These are phyloP conservation scores for Gynostemma pentaphyllum DNA, from an alignment of 306 rosid genomes.

Conservation along the genomic window DNA sequence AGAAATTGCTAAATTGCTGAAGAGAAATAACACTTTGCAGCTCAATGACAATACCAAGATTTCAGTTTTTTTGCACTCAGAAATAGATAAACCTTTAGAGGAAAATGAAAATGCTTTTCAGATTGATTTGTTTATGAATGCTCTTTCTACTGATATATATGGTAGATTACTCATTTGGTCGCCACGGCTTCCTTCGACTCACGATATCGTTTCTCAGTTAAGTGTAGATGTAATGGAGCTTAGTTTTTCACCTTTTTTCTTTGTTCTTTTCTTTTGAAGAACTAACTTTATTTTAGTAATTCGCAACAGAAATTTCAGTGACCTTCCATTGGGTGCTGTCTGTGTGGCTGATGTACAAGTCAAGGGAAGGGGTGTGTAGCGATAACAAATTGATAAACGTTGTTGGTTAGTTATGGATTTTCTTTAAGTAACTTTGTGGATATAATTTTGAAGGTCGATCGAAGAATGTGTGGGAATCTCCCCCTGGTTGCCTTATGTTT, in stretches of 20 bases:
- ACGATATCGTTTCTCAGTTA: conserved; percentile 75
- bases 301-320: conserved; percentile 58
- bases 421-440: conserved; percentile 5
- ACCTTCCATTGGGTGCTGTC: conserved; percentile 74
- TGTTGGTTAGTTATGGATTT: conserved; percentile 4
- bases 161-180: conserved; percentile 86
- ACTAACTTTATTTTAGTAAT: conserved; percentile 14
- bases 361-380: conserved; percentile 73
- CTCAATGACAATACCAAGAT: conserved; percentile 31
- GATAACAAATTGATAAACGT: not conserved
- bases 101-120: conserved; percentile 29
- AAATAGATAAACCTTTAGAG: conserved; percentile 23
- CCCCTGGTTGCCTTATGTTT: conserved; percentile 75
- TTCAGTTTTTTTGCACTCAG: conserved; percentile 40
- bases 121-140: conserved; percentile 42
- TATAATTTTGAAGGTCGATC: conserved; percentile 55
- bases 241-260: not conserved
- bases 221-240: conserved; percentile 19
- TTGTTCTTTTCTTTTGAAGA: not conserved
- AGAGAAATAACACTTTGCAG: conserved; percentile 40
- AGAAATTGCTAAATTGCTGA: conserved; percentile 42
- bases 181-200: conserved; percentile 66
- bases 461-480: conserved; percentile 90
- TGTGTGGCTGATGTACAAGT: conserved; percentile 80
- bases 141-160: conserved; percentile 57